Evolutionary conservation across 495 filamentous ascomycete genomes (phyloP).

Genomic region (Apiosordaria backusii): DNA sequence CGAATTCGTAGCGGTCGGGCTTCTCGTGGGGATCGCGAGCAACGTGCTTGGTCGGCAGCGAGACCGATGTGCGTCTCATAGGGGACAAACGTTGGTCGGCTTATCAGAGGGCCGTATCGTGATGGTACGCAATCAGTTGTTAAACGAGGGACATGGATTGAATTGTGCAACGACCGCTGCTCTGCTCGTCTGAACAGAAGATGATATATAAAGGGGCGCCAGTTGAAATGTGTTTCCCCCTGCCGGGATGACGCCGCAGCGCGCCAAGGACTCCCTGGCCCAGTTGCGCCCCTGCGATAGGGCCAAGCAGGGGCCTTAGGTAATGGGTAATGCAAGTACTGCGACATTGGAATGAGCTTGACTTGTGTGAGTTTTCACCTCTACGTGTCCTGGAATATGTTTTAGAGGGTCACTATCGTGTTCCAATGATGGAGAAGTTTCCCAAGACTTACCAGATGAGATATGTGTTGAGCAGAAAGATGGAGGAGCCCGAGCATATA

Average conservation of each 20-base stretch:
- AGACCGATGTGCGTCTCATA: constrained; percentile 59
- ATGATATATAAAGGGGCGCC: constrained; percentile 1
- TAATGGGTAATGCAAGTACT: constrained; percentile 5
- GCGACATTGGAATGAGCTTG: neutral
- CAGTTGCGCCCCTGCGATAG: constrained; percentile 9
- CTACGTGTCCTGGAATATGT: neutral
- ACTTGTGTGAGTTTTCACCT: neutral
- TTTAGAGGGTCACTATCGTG: neutral
- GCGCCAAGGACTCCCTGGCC: constrained; percentile 13
- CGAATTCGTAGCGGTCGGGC: constrained; percentile 48
- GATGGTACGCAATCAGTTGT: neutral
- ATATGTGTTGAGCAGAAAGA: neutral
- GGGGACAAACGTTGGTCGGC: constrained; percentile 19
- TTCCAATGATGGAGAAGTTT: too few relatives aligned
- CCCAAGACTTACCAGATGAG: neutral
- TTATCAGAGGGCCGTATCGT: neutral
- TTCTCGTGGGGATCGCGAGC: constrained; percentile 58
- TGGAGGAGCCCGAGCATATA: neutral
- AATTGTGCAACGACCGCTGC: constrained; percentile 5
- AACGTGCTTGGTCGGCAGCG: constrained; percentile 54
- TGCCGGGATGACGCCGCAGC: constrained; percentile 14
- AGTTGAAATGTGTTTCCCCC: constrained; percentile 9
- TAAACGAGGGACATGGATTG: constrained; percentile 22
- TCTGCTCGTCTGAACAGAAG: neutral
- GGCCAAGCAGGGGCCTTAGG: constrained; percentile 3